These are phyloP conservation scores for Candida dubliniensis DNA, from an alignment of 1,139 yeast species.

Conservation along the genomic window DNA sequence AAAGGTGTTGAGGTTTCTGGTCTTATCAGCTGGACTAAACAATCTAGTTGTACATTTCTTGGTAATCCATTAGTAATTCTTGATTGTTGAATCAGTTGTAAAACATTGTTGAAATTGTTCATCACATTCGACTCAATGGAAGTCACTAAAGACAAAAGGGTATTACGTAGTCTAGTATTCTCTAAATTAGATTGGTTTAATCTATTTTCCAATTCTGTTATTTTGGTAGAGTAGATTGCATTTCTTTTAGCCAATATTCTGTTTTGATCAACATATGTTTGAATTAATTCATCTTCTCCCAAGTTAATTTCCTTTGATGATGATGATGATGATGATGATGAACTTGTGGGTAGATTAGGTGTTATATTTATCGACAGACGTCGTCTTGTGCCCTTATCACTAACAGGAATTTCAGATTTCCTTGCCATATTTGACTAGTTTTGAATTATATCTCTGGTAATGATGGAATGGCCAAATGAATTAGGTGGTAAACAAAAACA, in stretches of 20 bases:
- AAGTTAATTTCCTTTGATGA: background rate
- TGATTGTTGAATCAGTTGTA: slow-evolving; percentile 17
- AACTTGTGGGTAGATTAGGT: background rate
- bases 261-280: slow-evolving; percentile 37
- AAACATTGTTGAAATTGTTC: slow-evolving; percentile 45
- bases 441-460: no score
- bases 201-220: slow-evolving; percentile 52
- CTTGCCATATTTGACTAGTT: slow-evolving; percentile 2
- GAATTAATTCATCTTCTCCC: slow-evolving; percentile 1
- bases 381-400: background rate
- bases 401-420: slow-evolving; percentile 4
- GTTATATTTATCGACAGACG: slow-evolving; percentile 1
- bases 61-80: slow-evolving; percentile 20
- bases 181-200: slow-evolving; percentile 49
- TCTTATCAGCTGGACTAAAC: slow-evolving; percentile 6
- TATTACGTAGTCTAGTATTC: slow-evolving; percentile 36
- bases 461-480: no score
- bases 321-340: slow-evolving; percentile 1
- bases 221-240: slow-evolving; percentile 47
- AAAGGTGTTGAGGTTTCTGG: background rate
- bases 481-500: slow-evolving; percentile 4
- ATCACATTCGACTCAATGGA: slow-evolving; percentile 26
- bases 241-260: slow-evolving; percentile 56
- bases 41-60: slow-evolving; percentile 20
- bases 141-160: background rate